Percentiles rank a stretch among this genome's conserved stretches.
These are phyloP conservation scores for Diplodia corticola DNA, from an alignment of 2,329 filamentous ascomycete genomes.

Conservation along the genomic window DNA sequence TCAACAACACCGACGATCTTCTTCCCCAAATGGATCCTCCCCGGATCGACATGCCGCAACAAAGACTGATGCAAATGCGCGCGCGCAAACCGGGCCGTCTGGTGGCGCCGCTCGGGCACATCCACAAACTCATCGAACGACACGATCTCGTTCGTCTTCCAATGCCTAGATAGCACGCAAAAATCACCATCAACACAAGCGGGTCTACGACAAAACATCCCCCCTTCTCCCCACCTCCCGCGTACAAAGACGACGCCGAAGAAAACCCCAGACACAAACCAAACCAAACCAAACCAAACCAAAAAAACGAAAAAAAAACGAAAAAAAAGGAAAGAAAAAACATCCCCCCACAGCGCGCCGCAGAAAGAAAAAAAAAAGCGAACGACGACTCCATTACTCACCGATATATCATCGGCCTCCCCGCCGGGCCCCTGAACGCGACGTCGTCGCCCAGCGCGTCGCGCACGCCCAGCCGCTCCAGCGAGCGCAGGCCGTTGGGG, in stretches of 20 bases:
- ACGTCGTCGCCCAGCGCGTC: constrained; percentile 37
- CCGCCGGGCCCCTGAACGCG: constrained; percentile 35
- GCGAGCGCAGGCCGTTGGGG: constrained; percentile 31
- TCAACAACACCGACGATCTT: constrained; percentile 28
- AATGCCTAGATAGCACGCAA: constrained; percentile 34
- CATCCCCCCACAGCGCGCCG: too few species aligned
- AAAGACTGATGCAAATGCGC: constrained; percentile 40
- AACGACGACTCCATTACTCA: constrained; percentile 23
- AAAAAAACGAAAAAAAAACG: too few species aligned
- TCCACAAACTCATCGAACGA: constrained; percentile 35
- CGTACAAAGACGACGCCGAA: too few species aligned
- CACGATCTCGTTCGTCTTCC: constrained; percentile 42
- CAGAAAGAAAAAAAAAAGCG: background rate
- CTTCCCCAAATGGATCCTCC: constrained; percentile 36
- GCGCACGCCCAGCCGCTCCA: constrained; percentile 38
- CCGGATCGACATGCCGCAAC: constrained; percentile 33
- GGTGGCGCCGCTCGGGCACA: constrained; percentile 35
- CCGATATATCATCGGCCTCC: constrained; percentile 39
- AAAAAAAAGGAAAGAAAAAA: background rate
- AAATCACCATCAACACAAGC: too few species aligned
- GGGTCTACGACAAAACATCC: too few species aligned
- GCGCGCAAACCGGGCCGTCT: constrained; percentile 40
- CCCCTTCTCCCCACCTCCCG: too few species aligned
- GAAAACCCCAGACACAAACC: too few species aligned
- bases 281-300: too few species aligned